Evolutionary conservation across 2,329 filamentous ascomycete species (phyloP), one percentile per base, ranked within the genome.

Genomic region (Cladosporium oxysporum): DNA sequence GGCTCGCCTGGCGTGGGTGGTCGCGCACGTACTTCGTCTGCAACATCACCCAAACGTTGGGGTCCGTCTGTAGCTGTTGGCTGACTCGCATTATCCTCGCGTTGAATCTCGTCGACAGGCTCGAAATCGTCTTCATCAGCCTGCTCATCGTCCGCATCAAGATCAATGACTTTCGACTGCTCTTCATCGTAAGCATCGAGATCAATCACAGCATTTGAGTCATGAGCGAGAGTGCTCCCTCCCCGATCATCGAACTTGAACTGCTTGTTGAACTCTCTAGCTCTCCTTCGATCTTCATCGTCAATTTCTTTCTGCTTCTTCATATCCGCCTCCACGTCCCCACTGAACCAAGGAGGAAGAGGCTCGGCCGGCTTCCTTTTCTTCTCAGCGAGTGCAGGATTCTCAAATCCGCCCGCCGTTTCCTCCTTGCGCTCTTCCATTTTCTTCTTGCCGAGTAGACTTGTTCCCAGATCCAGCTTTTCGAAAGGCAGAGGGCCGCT

Each of bases 401-500:
- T 86, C 64, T 90, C 85, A 71, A 93, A 92, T 0, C 90, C 90
- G 26, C 90, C 90, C 44, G 86, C 84, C 67, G 81, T 77, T 6
- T 86, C 84, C 62, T 85, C 81, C 66, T 85, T 79, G 62, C 80
- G 80, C 69, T 78, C 83, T 72, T 81, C 81, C 80, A 80, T 83
- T 71, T 81, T 85, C 76, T 81, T 85, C 76, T 79, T 84, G 31
- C 80, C 82, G 16, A 81, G 76, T 12, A 81, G 77, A 41, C 86
- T 89, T 61, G 86, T 88, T 53, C 90, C 88, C 1, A 97, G 83
- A 74, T 92, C 84, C 7, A 90, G 79, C 60, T 85, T 94, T 71
- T 97, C 93, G 73, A 99, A 99, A 0, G 95, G 95, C 5, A 99
- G 78, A 0, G 93, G 92, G 0, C 94, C 94, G 69, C 87, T 87